These are phyloP conservation scores for Dipteronia dyeriana DNA, from an alignment of 345 rosid genomes.

Conservation along the genomic window DNA sequence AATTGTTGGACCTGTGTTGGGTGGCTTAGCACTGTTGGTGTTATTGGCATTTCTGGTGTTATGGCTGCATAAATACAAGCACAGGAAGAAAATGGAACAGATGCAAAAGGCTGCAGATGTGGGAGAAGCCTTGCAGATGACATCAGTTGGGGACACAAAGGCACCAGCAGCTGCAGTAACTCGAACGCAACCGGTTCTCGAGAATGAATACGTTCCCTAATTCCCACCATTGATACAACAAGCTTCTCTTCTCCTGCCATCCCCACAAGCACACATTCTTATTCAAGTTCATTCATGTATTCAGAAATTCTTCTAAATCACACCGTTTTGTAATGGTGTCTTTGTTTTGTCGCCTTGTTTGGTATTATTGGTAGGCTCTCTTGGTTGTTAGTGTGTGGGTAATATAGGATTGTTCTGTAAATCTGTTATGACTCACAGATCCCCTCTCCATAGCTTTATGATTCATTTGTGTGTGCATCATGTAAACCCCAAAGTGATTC, in stretches of 20 bases:
- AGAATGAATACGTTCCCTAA: constrained; percentile 80
- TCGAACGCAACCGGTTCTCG: constrained; percentile 86
- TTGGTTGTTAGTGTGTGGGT: constrained; percentile 38
- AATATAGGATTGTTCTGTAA: constrained; percentile 40
- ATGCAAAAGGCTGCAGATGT: constrained; percentile 96
- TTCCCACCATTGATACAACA: constrained; percentile 22
- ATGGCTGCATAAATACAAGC: constrained; percentile 61
- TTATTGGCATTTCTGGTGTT: constrained; percentile 48
- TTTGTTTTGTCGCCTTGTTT: constrained; percentile 23
- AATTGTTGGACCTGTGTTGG: constrained; percentile 75
- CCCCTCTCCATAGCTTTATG: constrained; percentile 34
- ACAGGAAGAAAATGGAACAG: constrained; percentile 61
- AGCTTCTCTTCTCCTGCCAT: constrained; percentile 3
- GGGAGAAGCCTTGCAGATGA: constrained; percentile 84
- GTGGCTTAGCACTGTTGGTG: constrained; percentile 60
- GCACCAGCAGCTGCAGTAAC: constrained; percentile 84
- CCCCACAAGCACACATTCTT: constrained; percentile 27
- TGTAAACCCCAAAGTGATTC: constrained; percentile 39
- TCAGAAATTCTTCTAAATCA: constrained; percentile 45
- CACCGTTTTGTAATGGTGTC: constrained; percentile 44
- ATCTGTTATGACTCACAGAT: constrained; percentile 30
- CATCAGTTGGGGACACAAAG: constrained; percentile 75
- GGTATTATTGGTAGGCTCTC: constrained; percentile 25
- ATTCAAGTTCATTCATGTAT: constrained; percentile 39
- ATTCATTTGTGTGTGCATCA: constrained; percentile 52